Conservation (phyloP, 2,329 filamentous ascomycete genomes). For the Aspergillus sp. region DNA sequence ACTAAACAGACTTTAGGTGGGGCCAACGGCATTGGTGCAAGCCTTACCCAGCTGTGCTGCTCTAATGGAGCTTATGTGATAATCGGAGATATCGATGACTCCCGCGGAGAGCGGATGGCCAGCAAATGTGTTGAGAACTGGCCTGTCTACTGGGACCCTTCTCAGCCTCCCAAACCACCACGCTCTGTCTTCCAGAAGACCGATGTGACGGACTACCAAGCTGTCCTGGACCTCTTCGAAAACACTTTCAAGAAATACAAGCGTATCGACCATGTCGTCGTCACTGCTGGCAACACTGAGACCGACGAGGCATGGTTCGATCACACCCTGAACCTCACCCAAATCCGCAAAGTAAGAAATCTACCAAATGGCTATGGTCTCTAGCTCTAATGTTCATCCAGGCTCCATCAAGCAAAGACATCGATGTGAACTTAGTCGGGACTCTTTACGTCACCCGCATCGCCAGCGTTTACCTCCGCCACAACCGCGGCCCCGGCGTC, state of each 20-base stretch:
- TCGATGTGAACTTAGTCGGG: slow-evolving; percentile 52
- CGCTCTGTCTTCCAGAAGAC: slow-evolving; percentile 41
- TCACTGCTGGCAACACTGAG: slow-evolving; percentile 50
- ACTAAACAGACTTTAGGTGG: slow-evolving; percentile 33
- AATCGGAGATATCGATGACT: slow-evolving; percentile 45
- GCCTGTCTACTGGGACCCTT: slow-evolving; percentile 17
- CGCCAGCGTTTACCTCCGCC: slow-evolving; percentile 51
- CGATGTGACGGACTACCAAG: slow-evolving; percentile 50
- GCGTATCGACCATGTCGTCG: slow-evolving; percentile 51
- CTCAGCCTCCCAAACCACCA: slow-evolving; percentile 19
- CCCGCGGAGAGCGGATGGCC: slow-evolving; percentile 32
- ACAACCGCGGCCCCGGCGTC: slow-evolving; percentile 32
- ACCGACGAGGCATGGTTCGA: slow-evolving; percentile 47
- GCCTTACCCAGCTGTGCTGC: slow-evolving; percentile 41
- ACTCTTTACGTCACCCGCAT: slow-evolving; percentile 50
- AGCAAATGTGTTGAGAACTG: slow-evolving; percentile 17
- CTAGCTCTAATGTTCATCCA: slow-evolving; percentile 7
- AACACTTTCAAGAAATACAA: slow-evolving; percentile 46
- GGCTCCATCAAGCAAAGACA: slow-evolving; percentile 35
- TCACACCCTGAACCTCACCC: slow-evolving; percentile 44
- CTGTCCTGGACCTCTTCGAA: slow-evolving; percentile 50
- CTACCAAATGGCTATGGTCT: background rate
- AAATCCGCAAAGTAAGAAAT: slow-evolving; percentile 39
- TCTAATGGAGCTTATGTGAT: slow-evolving; percentile 42
- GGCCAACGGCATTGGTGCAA: slow-evolving; percentile 48